Evolutionary conservation across 108 stramenopile genomes (phyloP).

Genomic region (Chaetoceros tenuissimus): DNA sequence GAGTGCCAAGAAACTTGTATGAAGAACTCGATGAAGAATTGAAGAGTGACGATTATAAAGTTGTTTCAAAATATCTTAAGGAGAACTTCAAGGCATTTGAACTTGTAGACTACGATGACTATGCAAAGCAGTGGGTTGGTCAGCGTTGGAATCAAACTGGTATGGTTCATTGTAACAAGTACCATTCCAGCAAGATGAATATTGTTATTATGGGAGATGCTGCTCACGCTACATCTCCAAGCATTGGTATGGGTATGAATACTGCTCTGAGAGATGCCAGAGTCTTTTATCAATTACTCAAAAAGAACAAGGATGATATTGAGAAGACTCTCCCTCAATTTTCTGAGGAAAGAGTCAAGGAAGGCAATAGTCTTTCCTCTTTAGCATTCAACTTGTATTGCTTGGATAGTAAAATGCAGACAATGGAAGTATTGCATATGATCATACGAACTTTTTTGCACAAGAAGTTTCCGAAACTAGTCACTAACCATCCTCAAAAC

Average conservation of each 20-base stretch:
- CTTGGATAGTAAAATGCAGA: constrained; percentile 19
- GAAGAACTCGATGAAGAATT: constrained; percentile 16
- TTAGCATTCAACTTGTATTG: constrained; percentile 37
- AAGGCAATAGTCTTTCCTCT: constrained; percentile 38
- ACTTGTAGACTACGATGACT: constrained; percentile 30
- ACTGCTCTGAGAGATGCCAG: constrained; percentile 51
- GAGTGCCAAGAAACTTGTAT: constrained; percentile 11
- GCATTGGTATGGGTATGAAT: constrained; percentile 61
- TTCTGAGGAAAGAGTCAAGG: constrained; percentile 40
- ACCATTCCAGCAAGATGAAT: constrained; percentile 17
- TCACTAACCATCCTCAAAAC: constrained; percentile 20
- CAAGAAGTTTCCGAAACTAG: constrained; percentile 19
- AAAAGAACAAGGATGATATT: constrained; percentile 32
- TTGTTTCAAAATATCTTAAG: constrained; percentile 31
- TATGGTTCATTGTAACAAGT: constrained; percentile 45
- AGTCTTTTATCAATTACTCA: constrained; percentile 31
- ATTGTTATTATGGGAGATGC: constrained; percentile 43
- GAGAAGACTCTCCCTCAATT: constrained; percentile 26
- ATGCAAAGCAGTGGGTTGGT: constrained; percentile 35
- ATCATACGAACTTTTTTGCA: constrained; percentile 23
- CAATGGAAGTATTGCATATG: constrained; percentile 6
- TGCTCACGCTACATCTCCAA: constrained; percentile 42
- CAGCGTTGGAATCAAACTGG: constrained; percentile 48
- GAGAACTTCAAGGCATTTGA: constrained; percentile 39
- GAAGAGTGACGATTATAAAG: constrained; percentile 27